Evolutionary conservation across 2,329 filamentous ascomycete species (phyloP), one percentile per base, ranked within the genome.

Genomic region (Colletotrichum sp.): DNA sequence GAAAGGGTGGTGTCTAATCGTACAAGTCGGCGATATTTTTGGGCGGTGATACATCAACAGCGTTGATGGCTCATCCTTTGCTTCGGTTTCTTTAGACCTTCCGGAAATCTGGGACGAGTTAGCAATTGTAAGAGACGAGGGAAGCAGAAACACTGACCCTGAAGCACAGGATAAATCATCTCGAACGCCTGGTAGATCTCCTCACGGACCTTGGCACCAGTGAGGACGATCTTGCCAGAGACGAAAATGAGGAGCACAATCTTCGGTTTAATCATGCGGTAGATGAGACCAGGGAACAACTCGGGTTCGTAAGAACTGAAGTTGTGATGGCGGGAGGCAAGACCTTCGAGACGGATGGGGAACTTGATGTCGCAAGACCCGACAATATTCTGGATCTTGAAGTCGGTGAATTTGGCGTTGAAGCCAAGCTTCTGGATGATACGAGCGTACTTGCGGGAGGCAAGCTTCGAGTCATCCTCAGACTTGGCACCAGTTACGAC

Each of bases 181-280:
- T 98, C 96, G 83, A 98, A 98, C 62, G 96, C 96, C 85, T 97
- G 95, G 83, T 98, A 98, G 80, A 99, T 98, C 88, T 98, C 97
- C 87, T 99, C 97, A 80, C 97, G 94, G 79, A 98, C 96, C 85
- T 99, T 98, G 79, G 97, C 97, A 83, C 97, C 97, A 56, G 97
- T 98, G 83, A 98, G 91, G 82, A 98, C 97, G 77, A 98, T 98
- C 91, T 98, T 98, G 83, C 96, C 97, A 82, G 94, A 97, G 82
- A 98, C 96, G 88, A 98, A 98, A 86, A 99, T 98, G 83, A 98
- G 89, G 30, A 98, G 93, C 70, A 98, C 96, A 80, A 98, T 98
- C 93, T 98, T 98, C 24, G 97, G 97, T 90, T 98, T 98, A 90
- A 98, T 98, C 97, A 99, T 99, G 85, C 97, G 96, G 88, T 99